These are phyloP conservation scores for Candida glaebosa DNA, from an alignment of 805 yeast genomes.

Conservation along the genomic window DNA sequence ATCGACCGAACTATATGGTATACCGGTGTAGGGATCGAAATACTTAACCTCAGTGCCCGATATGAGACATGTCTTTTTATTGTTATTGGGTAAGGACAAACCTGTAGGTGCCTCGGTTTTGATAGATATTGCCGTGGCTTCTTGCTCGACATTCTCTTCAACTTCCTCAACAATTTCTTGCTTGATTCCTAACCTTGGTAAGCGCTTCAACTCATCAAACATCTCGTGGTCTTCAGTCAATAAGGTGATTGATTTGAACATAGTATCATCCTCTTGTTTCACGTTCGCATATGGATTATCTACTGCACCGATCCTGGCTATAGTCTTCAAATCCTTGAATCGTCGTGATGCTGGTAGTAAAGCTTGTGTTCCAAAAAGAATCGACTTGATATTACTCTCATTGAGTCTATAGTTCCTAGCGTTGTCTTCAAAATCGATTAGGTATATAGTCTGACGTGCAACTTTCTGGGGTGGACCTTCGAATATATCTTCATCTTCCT, in stretches of 20 bases:
- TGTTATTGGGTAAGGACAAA: conserved; percentile 65
- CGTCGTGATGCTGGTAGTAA: conserved; percentile 49
- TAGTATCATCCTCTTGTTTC: conserved; percentile 30
- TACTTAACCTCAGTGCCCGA: conserved; percentile 79
- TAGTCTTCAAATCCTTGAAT: conserved; percentile 52
- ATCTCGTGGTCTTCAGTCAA: conserved; percentile 34
- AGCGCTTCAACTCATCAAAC: conserved; percentile 40
- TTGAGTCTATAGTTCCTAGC: conserved; percentile 21
- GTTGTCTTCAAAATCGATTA: conserved; percentile 46
- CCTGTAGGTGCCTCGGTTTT: conserved; percentile 75
- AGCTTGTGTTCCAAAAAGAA: conserved; percentile 64
- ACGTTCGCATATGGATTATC: conserved; percentile 35
- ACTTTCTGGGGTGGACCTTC: conserved; percentile 72
- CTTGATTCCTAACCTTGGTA: conserved; percentile 63
- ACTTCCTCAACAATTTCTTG: conserved; percentile 45
- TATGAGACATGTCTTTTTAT: conserved; percentile 64
- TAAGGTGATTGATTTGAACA: conserved; percentile 30
- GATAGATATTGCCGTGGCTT: conserved; percentile 41
- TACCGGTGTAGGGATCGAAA: conserved; percentile 83
- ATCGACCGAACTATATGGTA: conserved; percentile 81
- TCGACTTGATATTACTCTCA: conserved; percentile 23
- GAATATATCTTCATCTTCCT: conserved; percentile 24
- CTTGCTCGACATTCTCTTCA: conserved; percentile 34
- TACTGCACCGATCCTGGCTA: conserved; percentile 38
- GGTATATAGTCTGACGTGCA: conserved; percentile 49